These are phyloP conservation scores for Pythium guiyangense DNA, from an alignment of 352 stramenopile species.

Conservation along the genomic window DNA sequence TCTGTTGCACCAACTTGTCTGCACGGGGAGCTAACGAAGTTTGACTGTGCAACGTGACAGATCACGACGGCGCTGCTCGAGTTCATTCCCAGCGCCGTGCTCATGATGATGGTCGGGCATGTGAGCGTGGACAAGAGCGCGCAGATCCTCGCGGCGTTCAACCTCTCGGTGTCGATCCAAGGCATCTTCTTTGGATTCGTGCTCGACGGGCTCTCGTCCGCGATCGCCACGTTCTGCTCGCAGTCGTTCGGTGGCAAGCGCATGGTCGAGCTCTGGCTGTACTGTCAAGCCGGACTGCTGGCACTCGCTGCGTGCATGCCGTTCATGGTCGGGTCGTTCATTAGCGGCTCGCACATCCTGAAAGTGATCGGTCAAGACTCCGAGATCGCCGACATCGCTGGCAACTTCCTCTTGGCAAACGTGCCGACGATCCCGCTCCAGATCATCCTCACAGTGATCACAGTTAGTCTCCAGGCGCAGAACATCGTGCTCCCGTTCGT, in stretches of 20 bases:
- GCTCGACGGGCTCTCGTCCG: conserved; percentile 19
- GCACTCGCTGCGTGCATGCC: conserved; percentile 13
- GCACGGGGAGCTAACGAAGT: too few species aligned
- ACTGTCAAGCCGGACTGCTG: conserved; percentile 29
- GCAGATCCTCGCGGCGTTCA: conserved; percentile 26
- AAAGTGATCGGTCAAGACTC: conserved; percentile 27
- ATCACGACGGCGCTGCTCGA: conserved; percentile 31
- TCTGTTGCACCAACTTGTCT: too few species aligned
- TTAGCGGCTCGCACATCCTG: conserved; percentile 23
- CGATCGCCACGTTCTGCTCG: conserved; percentile 33
- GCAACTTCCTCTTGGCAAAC: conserved; percentile 17
- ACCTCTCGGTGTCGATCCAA: conserved; percentile 14
- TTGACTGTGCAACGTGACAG: conserved; percentile 1
- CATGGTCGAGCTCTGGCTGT: conserved; percentile 34
- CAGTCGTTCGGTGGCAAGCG: conserved; percentile 32
- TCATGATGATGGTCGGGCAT: conserved; percentile 34
- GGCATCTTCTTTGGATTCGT: conserved; percentile 16
- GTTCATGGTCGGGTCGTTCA: conserved; percentile 6
- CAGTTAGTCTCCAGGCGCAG: conserved; percentile 30
- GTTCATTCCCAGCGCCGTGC: conserved; percentile 25
- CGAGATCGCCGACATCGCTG: conserved; percentile 17
- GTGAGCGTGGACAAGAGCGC: conserved; percentile 27
- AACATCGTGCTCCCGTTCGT: conserved; percentile 32
- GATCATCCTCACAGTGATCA: conserved; percentile 17
- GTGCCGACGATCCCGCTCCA: conserved; percentile 19